These are phyloP conservation scores for Solanum lycopersicoides DNA, from an alignment of 257 asterid species.

Conservation along the genomic window DNA sequence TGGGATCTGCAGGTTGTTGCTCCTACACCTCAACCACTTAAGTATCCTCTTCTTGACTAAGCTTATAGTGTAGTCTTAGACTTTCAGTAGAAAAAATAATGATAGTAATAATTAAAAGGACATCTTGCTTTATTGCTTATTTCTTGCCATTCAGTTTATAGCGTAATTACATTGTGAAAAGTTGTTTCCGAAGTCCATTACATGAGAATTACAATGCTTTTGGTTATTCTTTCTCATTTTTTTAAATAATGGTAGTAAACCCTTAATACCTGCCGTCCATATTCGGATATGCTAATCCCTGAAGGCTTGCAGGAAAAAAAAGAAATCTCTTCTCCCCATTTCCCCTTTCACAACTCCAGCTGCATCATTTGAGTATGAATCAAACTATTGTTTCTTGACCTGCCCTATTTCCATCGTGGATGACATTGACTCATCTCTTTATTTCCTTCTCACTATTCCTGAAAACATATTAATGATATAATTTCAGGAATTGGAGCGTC, in stretches of 20 bases:
- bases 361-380: neutral
- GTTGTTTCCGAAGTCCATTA: neutral
- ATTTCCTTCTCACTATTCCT: neutral
- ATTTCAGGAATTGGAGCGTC: slow-evolving; percentile 72
- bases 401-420: neutral
- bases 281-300: neutral
- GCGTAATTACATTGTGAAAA: neutral
- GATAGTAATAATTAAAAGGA: neutral
- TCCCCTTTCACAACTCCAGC: neutral
- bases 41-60: neutral
- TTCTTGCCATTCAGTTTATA: neutral
- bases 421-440: neutral
- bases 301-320: neutral
- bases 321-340: neutral
- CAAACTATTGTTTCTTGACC: neutral
- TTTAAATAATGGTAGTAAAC: neutral
- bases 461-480: neutral
- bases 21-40: neutral
- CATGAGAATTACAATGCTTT: neutral
- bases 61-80: neutral
- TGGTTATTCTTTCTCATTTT: neutral
- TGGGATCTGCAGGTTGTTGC: neutral
- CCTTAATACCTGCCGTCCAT: neutral
- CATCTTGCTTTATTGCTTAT: neutral
- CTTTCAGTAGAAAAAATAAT: neutral